These are phyloP conservation scores for Chlorella sp. DNA, from an alignment of 139 green algal species.

Conservation along the genomic window DNA sequence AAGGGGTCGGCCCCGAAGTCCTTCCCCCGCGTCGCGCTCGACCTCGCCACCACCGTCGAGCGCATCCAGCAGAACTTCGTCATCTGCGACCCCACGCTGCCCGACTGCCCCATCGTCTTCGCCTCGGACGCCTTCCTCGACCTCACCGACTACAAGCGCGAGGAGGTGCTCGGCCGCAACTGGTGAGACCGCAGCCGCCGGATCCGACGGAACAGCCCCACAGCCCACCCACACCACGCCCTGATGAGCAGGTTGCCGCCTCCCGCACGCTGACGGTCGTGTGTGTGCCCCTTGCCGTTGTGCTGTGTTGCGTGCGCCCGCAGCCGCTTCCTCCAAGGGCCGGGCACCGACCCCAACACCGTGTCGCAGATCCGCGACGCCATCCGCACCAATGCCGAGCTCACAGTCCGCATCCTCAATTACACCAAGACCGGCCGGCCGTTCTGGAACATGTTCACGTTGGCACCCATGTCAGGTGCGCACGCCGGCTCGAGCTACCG, in stretches of 20 bases:
- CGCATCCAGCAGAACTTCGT: conserved; percentile 98
- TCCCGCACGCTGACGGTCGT: too few species aligned
- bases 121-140: conserved; percentile 88
- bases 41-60: conserved; percentile 96
- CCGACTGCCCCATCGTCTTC: conserved; percentile 97
- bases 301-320: not conserved
- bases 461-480: conserved; percentile 80
- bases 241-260: too few species aligned
- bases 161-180: conserved; percentile 95
- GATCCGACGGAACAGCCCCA: too few species aligned
- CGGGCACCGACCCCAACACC: conserved; percentile 67
- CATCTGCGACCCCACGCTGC: conserved; percentile 92
- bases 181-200: conserved; percentile 33
- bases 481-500: conserved; percentile 54
- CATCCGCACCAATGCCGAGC: conserved; percentile 59
- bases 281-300: not conserved
- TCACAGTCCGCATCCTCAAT: conserved; percentile 91
- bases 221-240: too few species aligned
- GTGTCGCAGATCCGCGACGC: conserved; percentile 75
- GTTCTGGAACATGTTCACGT: conserved; percentile 98
- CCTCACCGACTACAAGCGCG: conserved; percentile 84
- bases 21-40: conserved; percentile 83
- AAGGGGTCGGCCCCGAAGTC: conserved; percentile 46
- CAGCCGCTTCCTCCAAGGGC: conserved; percentile 85
- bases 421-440: conserved; percentile 71